These are phyloP conservation scores for Brassica carinata DNA, from an alignment of 345 rosid genomes.

Conservation along the genomic window DNA sequence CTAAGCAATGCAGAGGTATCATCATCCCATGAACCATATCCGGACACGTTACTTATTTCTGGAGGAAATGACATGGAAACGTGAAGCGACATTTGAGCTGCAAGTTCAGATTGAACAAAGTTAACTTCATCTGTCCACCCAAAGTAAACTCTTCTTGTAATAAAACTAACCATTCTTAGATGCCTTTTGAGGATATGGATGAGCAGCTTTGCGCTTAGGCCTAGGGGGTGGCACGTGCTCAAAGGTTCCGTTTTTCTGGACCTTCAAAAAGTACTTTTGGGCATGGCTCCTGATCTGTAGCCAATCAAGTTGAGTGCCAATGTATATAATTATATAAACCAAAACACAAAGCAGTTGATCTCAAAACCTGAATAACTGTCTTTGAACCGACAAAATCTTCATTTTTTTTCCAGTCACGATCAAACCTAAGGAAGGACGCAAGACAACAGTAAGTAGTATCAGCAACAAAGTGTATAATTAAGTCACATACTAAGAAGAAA, in stretches of 20 bases:
- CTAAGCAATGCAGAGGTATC: conserved; percentile 56
- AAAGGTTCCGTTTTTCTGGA: conserved; percentile 74
- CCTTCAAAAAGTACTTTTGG: conserved; percentile 83
- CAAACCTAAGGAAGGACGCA: conserved; percentile 53
- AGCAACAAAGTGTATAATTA: conserved; percentile 5
- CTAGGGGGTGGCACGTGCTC: conserved; percentile 92
- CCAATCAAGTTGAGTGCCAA: background rate
- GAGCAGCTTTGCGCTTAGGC: conserved; percentile 94
- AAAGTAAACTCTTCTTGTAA: background rate
- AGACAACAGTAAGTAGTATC: conserved; percentile 1
- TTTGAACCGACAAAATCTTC: conserved; percentile 90
- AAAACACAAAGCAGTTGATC: conserved; percentile 9
- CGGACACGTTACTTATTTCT: conserved; percentile 42
- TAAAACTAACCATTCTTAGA: conserved; percentile 59
- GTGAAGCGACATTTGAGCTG: conserved; percentile 55
- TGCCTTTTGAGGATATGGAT: conserved; percentile 94
- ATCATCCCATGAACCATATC: conserved; percentile 50
- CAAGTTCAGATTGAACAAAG: conserved; percentile 7
- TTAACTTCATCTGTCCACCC: background rate
- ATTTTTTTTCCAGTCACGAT: conserved; percentile 91
- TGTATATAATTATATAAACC: background rate
- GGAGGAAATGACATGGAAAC: conserved; percentile 53
- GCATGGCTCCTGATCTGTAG: conserved; percentile 90
- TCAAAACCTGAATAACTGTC: conserved; percentile 82
- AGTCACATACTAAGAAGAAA: background rate